A percentile compares a stretch with the other conserved stretches of the same genome.
Conservation (phyloP, 768 basidiomycete genomes). For the Amanita rubescens region DNA sequence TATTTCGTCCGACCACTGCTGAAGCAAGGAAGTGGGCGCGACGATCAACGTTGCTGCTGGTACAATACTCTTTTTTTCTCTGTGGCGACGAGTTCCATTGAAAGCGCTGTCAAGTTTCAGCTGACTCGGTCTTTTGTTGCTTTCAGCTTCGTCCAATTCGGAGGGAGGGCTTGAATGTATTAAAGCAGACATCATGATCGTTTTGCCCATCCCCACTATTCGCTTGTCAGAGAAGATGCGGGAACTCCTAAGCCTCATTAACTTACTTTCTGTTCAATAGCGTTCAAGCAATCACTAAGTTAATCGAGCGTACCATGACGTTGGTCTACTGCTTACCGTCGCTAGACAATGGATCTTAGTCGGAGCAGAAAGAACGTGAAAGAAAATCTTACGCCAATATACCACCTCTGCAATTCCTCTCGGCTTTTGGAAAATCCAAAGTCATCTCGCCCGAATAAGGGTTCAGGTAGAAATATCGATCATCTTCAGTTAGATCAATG, state of each 20-base stretch:
- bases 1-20: slow-evolving; percentile 96
- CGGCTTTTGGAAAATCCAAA: slow-evolving; percentile 75
- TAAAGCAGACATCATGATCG: slow-evolving; percentile 87
- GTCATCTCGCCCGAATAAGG: slow-evolving; percentile 88
- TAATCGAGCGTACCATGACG: background rate
- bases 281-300: background rate
- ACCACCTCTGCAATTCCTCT: slow-evolving; percentile 73
- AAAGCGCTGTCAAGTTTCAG: slow-evolving; percentile 60
- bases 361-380: background rate
- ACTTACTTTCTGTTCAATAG: slow-evolving; percentile 2
- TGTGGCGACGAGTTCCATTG: slow-evolving; percentile 26
- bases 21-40: slow-evolving; percentile 82
- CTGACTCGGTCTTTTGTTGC: slow-evolving; percentile 41
- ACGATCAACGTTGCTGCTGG: slow-evolving; percentile 79
- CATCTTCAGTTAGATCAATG: slow-evolving; percentile 78
- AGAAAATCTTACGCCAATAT: slow-evolving; percentile 69
- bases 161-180: slow-evolving; percentile 68
- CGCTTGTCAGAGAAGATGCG: background rate
- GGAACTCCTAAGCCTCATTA: background rate
- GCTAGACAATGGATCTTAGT: slow-evolving; percentile 15
- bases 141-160: slow-evolving; percentile 19
- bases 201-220: slow-evolving; percentile 93
- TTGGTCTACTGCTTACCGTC: slow-evolving; percentile 29
- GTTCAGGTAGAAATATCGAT: slow-evolving; percentile 81
- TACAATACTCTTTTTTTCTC: slow-evolving; percentile 23